phyloP scores from a whole-genome alignment of 2,329 filamentous ascomycete species.

The Aureobasidium namibiae region DNA sequence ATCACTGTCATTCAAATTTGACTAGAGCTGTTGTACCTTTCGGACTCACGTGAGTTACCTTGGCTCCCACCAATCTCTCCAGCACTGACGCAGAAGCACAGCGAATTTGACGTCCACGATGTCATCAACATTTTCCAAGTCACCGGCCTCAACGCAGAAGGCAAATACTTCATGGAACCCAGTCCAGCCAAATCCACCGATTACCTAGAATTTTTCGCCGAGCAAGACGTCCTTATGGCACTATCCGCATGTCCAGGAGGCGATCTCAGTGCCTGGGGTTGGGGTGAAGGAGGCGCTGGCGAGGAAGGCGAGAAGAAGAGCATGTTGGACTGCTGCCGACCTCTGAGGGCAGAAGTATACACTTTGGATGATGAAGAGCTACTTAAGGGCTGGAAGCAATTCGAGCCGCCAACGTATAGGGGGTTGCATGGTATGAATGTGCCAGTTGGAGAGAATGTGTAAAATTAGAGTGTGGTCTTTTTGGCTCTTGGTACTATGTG shows the following conservation, averaged over 20 bases:
- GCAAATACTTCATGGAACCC: slow-evolving; percentile 68
- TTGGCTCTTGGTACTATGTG: too few species aligned
- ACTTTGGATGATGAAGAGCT: slow-evolving; percentile 41
- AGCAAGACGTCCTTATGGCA: slow-evolving; percentile 63
- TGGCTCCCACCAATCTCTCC: too few species aligned
- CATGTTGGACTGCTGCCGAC: slow-evolving; percentile 63
- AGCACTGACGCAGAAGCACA: background rate
- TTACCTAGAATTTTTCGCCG: slow-evolving; percentile 70
- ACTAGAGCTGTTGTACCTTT: slow-evolving; percentile 61
- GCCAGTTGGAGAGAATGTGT: slow-evolving; percentile 31
- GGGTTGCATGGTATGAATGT: slow-evolving; percentile 58
- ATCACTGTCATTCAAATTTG: slow-evolving; percentile 77
- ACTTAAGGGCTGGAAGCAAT: slow-evolving; percentile 55
- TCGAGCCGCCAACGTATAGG: slow-evolving; percentile 52
- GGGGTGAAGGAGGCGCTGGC: slow-evolving; percentile 51
- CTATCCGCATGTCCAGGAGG: slow-evolving; percentile 69
- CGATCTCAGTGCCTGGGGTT: slow-evolving; percentile 75
- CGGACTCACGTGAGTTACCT: slow-evolving; percentile 43
- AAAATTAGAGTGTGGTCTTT: too few species aligned
- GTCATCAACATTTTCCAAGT: slow-evolving; percentile 84
- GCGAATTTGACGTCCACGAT: slow-evolving; percentile 70
- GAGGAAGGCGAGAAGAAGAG: slow-evolving; percentile 56
- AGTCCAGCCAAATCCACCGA: slow-evolving; percentile 49
- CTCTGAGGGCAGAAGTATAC: slow-evolving; percentile 67
- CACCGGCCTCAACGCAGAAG: slow-evolving; percentile 63